phyloP scores from a whole-genome alignment of 2,329 filamentous ascomycete species.

The Westerdykella ornata region DNA sequence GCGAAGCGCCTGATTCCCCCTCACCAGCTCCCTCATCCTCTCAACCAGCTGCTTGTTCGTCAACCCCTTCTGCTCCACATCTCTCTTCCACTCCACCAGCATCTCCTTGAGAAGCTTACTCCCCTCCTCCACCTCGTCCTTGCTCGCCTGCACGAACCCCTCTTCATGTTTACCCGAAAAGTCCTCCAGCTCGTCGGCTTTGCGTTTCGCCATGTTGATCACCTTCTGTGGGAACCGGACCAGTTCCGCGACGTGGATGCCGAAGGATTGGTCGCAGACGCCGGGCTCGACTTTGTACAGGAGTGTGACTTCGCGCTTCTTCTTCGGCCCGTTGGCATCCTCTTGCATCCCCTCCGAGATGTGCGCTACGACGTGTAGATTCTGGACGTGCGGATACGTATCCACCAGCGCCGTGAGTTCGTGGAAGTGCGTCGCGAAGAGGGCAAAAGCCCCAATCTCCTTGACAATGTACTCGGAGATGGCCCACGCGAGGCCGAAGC shows the following conservation, averaged over 20 bases:
- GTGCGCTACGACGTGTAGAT: slow-evolving; percentile 93
- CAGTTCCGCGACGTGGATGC: slow-evolving; percentile 95
- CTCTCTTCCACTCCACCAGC: slow-evolving; percentile 75
- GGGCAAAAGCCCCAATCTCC: slow-evolving; percentile 86
- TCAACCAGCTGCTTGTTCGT: slow-evolving; percentile 63
- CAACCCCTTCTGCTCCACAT: slow-evolving; percentile 55
- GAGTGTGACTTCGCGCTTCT: slow-evolving; percentile 72
- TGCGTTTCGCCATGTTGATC: slow-evolving; percentile 97
- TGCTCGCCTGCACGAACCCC: slow-evolving; percentile 45
- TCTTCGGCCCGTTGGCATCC: slow-evolving; percentile 33
- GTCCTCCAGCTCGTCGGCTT: slow-evolving; percentile 96
- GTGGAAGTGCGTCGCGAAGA: slow-evolving; percentile 98
- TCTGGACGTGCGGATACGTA: slow-evolving; percentile 78
- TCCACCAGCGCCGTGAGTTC: slow-evolving; percentile 89
- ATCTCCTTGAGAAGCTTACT: slow-evolving; percentile 78
- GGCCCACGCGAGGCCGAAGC: slow-evolving; percentile 97
- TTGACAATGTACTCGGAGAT: slow-evolving; percentile 96
- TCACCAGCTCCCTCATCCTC: slow-evolving; percentile 72
- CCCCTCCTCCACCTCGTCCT: slow-evolving; percentile 83
- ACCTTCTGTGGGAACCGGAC: slow-evolving; percentile 96
- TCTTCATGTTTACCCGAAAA: slow-evolving; percentile 74
- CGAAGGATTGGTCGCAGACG: slow-evolving; percentile 94
- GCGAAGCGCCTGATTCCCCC: slow-evolving; percentile 59
- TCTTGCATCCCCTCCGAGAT: slow-evolving; percentile 55
- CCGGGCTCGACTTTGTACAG: slow-evolving; percentile 95